Percentiles rank a stretch among this genome's conserved stretches.
Evolutionary conservation across 768 basidiomycete genomes (phyloP).

Genomic region (Suillus ampliporus): DNA sequence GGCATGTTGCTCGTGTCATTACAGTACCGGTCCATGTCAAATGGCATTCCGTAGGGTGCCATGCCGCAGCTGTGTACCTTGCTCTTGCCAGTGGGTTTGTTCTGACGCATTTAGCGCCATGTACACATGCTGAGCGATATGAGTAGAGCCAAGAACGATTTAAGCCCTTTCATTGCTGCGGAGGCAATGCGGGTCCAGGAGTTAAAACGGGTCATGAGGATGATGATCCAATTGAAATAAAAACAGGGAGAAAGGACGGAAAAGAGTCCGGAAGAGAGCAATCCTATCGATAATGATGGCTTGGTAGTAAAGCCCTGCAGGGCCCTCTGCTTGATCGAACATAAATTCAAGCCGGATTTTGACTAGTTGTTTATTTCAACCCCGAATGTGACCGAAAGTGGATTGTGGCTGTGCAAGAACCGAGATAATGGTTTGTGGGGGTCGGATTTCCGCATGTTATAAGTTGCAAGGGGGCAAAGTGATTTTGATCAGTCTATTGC

Average conservation of each 20-base stretch:
- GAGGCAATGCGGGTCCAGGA: neutral
- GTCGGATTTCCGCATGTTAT: conserved; percentile 11
- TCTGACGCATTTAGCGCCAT: too few relatives aligned
- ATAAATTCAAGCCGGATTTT: neutral
- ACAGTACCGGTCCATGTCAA: neutral
- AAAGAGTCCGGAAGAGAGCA: neutral
- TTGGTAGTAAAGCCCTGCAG: neutral
- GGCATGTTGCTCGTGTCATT: neutral
- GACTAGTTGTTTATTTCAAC: neutral
- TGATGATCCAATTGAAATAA: neutral
- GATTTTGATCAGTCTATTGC: neutral
- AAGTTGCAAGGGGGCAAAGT: conserved; percentile 4
- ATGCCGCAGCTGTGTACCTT: neutral
- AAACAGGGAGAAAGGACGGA: neutral
- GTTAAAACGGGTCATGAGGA: neutral
- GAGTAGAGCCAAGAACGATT: too few relatives aligned
- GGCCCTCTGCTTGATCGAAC: neutral
- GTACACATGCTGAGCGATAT: too few relatives aligned
- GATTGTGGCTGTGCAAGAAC: conserved; percentile 5
- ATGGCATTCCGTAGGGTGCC: neutral
- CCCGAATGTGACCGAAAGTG: neutral
- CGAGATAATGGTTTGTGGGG: neutral
- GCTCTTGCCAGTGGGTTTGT: neutral
- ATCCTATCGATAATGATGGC: too few relatives aligned
- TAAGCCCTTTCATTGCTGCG: neutral